Base-by-base conservation (phyloP, 805 yeast species). In the Monosporozyma aquatica region DNA sequence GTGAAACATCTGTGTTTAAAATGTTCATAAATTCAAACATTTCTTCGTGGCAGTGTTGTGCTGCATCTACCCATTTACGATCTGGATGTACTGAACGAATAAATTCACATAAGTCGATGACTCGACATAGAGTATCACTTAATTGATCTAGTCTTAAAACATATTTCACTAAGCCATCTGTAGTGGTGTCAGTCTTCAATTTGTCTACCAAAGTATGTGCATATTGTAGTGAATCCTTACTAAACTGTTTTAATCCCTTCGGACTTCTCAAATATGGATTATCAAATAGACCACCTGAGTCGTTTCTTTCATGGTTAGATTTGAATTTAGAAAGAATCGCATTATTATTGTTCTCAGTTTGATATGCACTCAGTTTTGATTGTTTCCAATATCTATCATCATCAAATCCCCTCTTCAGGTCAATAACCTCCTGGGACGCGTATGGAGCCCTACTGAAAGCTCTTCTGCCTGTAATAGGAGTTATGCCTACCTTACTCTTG, bases 1-100 rank as follows among this genome's bases (percentile, higher is more conserved):
- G 68, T 28, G 74, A 80, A 13, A 78, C 82, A 42, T 86, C 81
- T 2, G 97, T 89, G 61, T 92, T 92, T 36, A 92, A 68, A 41
- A 82, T 74, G 61, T 87, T 92, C 98, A 92, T 92, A 61, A 81
- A 89, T 55, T 87, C 95, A 61, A 82, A 90, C 83, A 90, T 76
- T 48, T 77, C 69, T 52, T 86, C 94, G 57, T 90, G 96, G 28
- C 92, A 82, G 35, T 74, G 71, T 55, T 90, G 95, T 1, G 98
- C 95, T 1, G 87, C 89, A 30, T 70, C 70, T 9, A 82, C 71
- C 71, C 85, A 87, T 14, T 67, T 62, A 39, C 67, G 67, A 48
- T 80, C 74, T 1, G 97, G 97, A 58, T 90, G 97, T 1, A 82
- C 79, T 20, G 87, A 87, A 37, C 97, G 68, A 23, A 92, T 77